These are phyloP conservation scores for Helianthus annuus DNA, from an alignment of 129 eudicot genomes.

Conservation along the genomic window DNA sequence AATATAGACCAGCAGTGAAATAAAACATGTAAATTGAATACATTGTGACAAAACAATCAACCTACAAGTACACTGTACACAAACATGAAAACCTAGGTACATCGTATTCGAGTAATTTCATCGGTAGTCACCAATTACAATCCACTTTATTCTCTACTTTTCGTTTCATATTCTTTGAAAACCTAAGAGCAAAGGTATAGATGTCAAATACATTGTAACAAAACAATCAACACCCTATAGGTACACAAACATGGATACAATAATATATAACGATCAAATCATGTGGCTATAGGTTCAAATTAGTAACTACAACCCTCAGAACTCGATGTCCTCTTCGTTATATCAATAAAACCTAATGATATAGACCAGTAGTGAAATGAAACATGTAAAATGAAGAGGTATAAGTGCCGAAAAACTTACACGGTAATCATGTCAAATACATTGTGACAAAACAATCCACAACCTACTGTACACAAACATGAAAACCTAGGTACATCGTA, in stretches of 20 bases:
- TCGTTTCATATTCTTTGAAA: not conserved
- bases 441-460: not conserved
- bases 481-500: conserved; percentile 1
- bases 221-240: not conserved
- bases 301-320: not conserved
- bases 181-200: conserved; percentile 10
- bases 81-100: not conserved
- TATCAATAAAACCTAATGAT: too few relatives aligned
- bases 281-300: not conserved
- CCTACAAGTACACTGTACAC: not conserved
- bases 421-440: too few relatives aligned
- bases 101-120: not conserved
- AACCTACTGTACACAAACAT: not conserved
- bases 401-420: too few relatives aligned
- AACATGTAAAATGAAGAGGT: not conserved
- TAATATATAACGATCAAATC: not conserved
- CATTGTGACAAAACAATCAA: not conserved
- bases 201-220: not conserved
- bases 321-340: not conserved
- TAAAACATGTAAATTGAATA: too few relatives aligned
- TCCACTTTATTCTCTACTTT: not conserved
- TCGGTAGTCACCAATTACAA: too few relatives aligned
- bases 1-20: too few relatives aligned
- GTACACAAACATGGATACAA: not conserved
- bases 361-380: too few relatives aligned